These are phyloP conservation scores for Trapa bicornis DNA, from an alignment of 345 rosid species.

Conservation along the genomic window DNA sequence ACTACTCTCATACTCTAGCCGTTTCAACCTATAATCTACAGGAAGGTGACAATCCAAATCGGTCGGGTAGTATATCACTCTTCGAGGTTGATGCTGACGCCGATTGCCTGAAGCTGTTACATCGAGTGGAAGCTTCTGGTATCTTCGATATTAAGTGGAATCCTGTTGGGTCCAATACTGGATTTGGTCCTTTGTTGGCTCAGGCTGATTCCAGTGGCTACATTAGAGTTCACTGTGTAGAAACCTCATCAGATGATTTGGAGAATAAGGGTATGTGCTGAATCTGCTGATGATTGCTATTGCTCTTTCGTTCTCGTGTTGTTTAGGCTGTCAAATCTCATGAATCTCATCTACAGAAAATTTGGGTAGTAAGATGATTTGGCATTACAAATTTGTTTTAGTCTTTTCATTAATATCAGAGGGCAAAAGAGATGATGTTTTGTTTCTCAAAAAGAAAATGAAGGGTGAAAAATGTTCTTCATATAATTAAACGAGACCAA, in stretches of 20 bases:
- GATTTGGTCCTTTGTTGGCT: constrained; percentile 39
- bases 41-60: constrained; percentile 64
- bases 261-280: constrained; percentile 14
- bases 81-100: constrained; percentile 44
- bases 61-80: constrained; percentile 59
- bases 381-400: background rate
- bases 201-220: constrained; percentile 72
- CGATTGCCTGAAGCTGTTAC: constrained; percentile 34
- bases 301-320: background rate
- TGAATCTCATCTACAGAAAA: too few relatives aligned
- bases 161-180: constrained; percentile 20
- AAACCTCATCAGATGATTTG: constrained; percentile 14
- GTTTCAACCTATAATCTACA: constrained; percentile 69
- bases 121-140: constrained; percentile 47
- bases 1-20: constrained; percentile 35
- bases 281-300: background rate
- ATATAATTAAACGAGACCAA: too few relatives aligned
- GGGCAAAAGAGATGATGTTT: background rate
- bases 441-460: background rate
- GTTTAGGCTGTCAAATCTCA: background rate
- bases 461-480: too few relatives aligned
- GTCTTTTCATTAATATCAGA: background rate
- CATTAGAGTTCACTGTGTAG: constrained; percentile 41
- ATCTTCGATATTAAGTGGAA: constrained; percentile 80
- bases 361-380: background rate